These are phyloP conservation scores for Mycena albidolilacea DNA, from an alignment of 768 basidiomycete species.

Conservation along the genomic window DNA sequence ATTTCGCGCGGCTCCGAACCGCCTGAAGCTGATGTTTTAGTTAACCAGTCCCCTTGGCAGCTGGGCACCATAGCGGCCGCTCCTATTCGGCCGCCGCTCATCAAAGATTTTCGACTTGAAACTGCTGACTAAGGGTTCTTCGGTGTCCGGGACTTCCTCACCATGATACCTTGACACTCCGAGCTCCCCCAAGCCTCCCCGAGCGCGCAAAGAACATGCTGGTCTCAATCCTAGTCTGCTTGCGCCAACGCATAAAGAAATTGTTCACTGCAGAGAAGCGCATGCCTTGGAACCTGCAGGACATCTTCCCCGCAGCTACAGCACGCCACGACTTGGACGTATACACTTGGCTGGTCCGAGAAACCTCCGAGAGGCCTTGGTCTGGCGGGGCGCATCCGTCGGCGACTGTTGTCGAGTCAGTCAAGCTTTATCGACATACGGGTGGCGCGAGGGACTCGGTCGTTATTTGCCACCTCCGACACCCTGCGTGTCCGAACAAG, in stretches of 20 bases:
- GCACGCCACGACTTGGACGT: not conserved
- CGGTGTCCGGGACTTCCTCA: too few relatives aligned
- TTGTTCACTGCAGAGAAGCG: not conserved
- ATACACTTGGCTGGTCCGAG: not conserved
- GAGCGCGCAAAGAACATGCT: not conserved
- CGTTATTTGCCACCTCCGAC: not conserved
- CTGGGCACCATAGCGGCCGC: too few relatives aligned
- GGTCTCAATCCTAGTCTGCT: not conserved
- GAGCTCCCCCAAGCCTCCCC: too few relatives aligned
- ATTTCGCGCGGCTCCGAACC: too few relatives aligned
- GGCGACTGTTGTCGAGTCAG: not conserved
- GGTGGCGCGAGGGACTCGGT: not conserved
- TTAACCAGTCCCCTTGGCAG: too few relatives aligned
- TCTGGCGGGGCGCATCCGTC: not conserved
- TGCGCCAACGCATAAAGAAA: not conserved
- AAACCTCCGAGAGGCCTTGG: not conserved
- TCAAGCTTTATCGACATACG: slow-evolving; percentile 1
- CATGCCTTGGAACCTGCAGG: not conserved
- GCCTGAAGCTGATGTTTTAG: too few relatives aligned
- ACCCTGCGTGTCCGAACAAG: not conserved
- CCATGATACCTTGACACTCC: not conserved
- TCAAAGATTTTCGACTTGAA: too few relatives aligned
- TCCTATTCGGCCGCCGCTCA: too few relatives aligned
- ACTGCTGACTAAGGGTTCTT: too few relatives aligned
- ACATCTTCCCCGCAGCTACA: not conserved